Base-by-base conservation (phyloP, 2,329 filamentous ascomycete genomes). In the Penicillium sp. region DNA sequence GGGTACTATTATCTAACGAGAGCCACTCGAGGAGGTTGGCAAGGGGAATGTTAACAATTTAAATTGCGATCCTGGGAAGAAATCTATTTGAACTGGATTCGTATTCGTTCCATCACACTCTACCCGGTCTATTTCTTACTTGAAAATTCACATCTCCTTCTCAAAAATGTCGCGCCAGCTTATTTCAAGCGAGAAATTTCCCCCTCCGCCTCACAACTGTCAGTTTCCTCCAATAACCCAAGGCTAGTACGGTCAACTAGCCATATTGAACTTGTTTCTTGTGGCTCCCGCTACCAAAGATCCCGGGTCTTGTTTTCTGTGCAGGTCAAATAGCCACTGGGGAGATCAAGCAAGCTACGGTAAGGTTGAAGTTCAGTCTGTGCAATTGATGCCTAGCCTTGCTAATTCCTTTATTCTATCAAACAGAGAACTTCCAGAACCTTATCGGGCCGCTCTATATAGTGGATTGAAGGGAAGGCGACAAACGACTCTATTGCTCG, bases 261-360 rank as follows among this genome's bases (percentile, higher is more conserved):
- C 24, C 24, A 4, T 27, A 27, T 11, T 44, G 2, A 44, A 22
- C n/a, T 44, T 16, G 41, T 24, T 19, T 6, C 13, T 27, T 44
- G 14, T 14, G 27, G 41, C 41, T 63, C 79, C 78, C 40, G 79
- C 79, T 1, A 69, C 72, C 49, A 79, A 79, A 79, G 59, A 73
- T 81, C 4, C 78, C 79, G 0, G 78, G 78, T 27, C 77, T 81
- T 16, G 78, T 81, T 50, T 81, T 81, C 63, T 78, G 75, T 35
- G 78, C 78, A 5, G 79, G 79, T 3, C 78, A 81, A 66, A 81
- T 78, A n/a, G 79, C 78, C n/a, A 79, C 78, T 7, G 78, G 79
- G 54, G 79, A 81, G 60, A 81, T 81, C 53, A 79, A 79, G 67
- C 74, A 79, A 58, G 79, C 79, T 39, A 80, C 78, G 14, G 77